Evolutionary conservation across 495 filamentous ascomycete species (phyloP), one percentile per base, ranked within the genome.

Genomic region (Tuber brumale): DNA sequence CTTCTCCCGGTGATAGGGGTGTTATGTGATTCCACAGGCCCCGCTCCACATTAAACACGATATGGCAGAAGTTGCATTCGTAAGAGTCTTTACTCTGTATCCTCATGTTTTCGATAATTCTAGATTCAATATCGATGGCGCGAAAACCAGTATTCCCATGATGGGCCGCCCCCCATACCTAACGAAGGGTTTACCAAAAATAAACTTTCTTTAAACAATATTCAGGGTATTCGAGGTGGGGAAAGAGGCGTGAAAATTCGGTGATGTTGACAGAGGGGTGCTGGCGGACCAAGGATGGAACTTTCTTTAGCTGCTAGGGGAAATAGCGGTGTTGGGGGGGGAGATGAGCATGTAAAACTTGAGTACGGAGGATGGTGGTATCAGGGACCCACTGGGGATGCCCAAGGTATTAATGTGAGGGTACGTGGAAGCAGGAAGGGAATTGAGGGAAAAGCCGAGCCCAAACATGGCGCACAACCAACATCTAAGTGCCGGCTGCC

Each of bases 71-170:
- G 44, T 43, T 41, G 61, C 72, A 73, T 31, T 69, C 72, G 27
- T 39, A 73, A 27, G 44, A 12, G 3, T 73, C 48, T 39, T 41
- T 41, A 37, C 46, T 48, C 27, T 73, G 72, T 4, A 70, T 79
- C 10, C 77, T 70, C 0, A 71, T 19, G 23, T 44, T 51, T 37
- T n/a, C 51, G 16, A 69, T 70, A 10, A 79, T 77, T n/a, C 61
- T 71, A 0, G 42, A n/a, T n/a, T 72, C 76, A 35, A 79, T 35
- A 23, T 77, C 74, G 43, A 45, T 31, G 6, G 31, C 35, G 39
- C 37, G 69, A 14, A 61, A 42, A 27, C 3, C 10, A 4, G 48
- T 6, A 10, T 16, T 61, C n/a, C 51, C n/a, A 18, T 66, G 57
- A 35, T 4, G 2, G 37, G 37, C 57, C 57, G 27, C 57, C 57